Evolutionary conservation across 805 yeast species (phyloP), one percentile per base, ranked within the genome.

Genomic region (Yarrowia hollandica): DNA sequence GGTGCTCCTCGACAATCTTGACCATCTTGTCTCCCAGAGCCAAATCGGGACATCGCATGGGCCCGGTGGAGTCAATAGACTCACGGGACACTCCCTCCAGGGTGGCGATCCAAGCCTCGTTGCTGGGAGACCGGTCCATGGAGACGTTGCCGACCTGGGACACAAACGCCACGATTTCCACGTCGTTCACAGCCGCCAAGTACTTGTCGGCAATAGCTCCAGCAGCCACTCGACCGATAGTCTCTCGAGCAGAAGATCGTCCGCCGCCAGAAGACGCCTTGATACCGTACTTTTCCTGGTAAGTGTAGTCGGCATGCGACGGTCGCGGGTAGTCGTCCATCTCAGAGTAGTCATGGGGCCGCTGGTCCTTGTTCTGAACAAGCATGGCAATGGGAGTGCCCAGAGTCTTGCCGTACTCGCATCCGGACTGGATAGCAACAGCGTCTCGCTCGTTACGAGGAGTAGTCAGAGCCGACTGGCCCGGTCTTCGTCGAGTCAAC

Each of bases 251-350:
- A 42, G 92, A 84, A 11, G 97, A 87, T 71, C 99, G 83, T 63
- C 99, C 99, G 69, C 99, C 99, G 56, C 99, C 99, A 33, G 95
- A 86, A 5, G 96, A 82, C 4, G 97, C 95, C 75, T 94, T 94
- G 66, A 84, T 80, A 39, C 97, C 96, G 75, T 94, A 94, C 74
- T 94, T 94, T 64, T 81, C 78, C 69, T 88, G 77, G 75, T 94
- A 94, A 19, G 99, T 94, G 80, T 79, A 90, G 74, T 94, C 99
- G 16, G 99, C 98, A 74, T 94, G 99, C 26, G 96, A 88, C 23
- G 99, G 99, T 74, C 99, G 84, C 66, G 99, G 99, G 76, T 84
- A 94, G 64, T 86, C 79, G 71, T 91, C 98, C 74, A 96, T 94
- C 69, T 92, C 98, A 22, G 88, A 81, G 79, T 94, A 94, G 74